phyloP scores from a whole-genome alignment of 306 rosid genomes.

The Pyrus betulifolia region DNA sequence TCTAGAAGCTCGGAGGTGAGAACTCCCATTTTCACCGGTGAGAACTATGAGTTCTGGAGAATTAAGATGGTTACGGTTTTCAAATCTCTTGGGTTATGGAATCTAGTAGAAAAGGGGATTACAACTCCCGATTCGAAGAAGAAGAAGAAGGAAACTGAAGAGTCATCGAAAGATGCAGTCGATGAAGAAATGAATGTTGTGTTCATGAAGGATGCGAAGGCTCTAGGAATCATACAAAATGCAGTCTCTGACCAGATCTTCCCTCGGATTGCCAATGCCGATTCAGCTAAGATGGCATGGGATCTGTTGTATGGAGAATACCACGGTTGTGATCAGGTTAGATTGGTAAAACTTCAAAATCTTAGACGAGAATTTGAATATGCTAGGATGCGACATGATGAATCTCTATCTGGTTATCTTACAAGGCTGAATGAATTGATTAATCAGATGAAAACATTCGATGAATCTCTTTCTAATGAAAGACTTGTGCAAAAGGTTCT shows the following conservation, averaged over 20 bases:
- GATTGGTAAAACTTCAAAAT: not conserved
- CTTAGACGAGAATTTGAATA: not conserved
- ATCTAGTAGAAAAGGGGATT: not conserved
- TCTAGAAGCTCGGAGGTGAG: not conserved
- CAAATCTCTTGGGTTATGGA: not conserved
- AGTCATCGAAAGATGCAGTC: not conserved
- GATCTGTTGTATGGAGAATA: not conserved
- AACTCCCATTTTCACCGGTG: not conserved
- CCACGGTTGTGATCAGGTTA: not conserved
- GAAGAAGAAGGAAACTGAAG: not conserved
- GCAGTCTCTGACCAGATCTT: not conserved
- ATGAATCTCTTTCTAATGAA: not conserved
- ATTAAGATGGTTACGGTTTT: not conserved
- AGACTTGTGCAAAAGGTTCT: too few relatives aligned
- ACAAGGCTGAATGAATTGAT: not conserved
- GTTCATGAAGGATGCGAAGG: not conserved
- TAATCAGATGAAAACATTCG: not conserved
- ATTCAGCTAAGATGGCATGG: not conserved
- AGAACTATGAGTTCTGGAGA: not conserved
- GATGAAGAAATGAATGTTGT: not conserved
- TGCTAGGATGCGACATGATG: not conserved
- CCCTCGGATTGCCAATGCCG: not conserved
- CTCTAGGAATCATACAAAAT: not conserved
- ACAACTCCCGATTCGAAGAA: not conserved
- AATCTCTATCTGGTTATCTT: not conserved